Conservation (phyloP, 352 stramenopile species). For the Phytophthora pinifolia region DNA sequence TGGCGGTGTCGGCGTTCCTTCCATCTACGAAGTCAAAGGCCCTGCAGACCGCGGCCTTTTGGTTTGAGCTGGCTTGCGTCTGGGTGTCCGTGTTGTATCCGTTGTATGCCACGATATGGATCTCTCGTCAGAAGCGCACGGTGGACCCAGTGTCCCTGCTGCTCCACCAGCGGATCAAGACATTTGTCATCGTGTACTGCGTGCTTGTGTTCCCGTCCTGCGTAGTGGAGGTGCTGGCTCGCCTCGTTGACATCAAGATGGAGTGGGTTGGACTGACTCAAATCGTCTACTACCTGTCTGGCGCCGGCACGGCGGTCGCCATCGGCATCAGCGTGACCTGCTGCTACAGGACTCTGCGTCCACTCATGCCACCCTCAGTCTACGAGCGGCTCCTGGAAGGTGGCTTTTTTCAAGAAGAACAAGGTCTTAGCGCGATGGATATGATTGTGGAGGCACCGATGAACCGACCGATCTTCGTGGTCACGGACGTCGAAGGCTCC, state of each 20-base stretch:
- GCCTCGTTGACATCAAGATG: constrained; percentile 33
- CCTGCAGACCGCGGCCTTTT: constrained; percentile 41
- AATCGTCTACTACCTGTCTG: constrained; percentile 63
- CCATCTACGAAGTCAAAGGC: constrained; percentile 32
- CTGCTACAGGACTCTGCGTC: constrained; percentile 58
- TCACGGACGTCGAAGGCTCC: constrained; percentile 81
- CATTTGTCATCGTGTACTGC: constrained; percentile 68
- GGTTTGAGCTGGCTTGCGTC: constrained; percentile 45
- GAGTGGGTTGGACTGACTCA: constrained; percentile 50
- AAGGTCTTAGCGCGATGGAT: constrained; percentile 28
- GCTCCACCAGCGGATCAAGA: constrained; percentile 68
- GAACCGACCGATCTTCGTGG: constrained; percentile 70
- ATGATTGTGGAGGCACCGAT: constrained; percentile 49
- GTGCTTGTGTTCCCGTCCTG: constrained; percentile 65
- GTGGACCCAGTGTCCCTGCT: constrained; percentile 45
- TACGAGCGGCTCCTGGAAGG: constrained; percentile 67
- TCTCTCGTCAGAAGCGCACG: constrained; percentile 56
- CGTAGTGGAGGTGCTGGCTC: constrained; percentile 43
- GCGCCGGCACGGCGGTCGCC: constrained; percentile 53
- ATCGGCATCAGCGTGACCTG: constrained; percentile 65
- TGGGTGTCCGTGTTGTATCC: constrained; percentile 64
- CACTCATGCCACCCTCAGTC: constrained; percentile 57
- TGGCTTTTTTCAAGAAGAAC: constrained; percentile 53
- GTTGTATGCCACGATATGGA: constrained; percentile 44
- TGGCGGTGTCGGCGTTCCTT: constrained; percentile 37